A percentile compares a stretch with the other conserved stretches of the same genome.
Evolutionary conservation across 2,329 filamentous ascomycete species (phyloP).

Genomic region (Thermomyces lanuginosus): DNA sequence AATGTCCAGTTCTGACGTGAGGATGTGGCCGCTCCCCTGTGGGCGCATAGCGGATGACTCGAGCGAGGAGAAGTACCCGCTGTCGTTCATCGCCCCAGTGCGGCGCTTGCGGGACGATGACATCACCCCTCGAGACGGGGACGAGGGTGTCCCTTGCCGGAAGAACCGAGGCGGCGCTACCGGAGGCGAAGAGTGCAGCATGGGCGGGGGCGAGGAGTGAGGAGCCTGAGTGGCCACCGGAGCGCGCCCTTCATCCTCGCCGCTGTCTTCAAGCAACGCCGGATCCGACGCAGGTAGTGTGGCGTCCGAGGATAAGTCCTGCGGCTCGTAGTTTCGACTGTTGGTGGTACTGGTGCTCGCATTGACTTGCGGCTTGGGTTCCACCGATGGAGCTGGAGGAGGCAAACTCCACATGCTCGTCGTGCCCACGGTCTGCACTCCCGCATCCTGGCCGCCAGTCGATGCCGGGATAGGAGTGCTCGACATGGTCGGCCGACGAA

Average conservation of each 20-base stretch:
- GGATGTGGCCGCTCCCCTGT: slow-evolving; percentile 44
- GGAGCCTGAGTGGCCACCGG: slow-evolving; percentile 13
- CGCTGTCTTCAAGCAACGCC: slow-evolving; percentile 38
- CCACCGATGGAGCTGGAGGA: slow-evolving; percentile 10
- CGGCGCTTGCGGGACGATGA: slow-evolving; percentile 62
- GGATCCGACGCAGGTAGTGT: slow-evolving; percentile 58
- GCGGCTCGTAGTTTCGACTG: slow-evolving; percentile 12
- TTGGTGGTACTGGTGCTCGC: too few relatives aligned
- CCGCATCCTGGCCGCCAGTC: too few relatives aligned
- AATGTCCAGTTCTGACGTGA: slow-evolving; percentile 57
- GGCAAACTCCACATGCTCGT: slow-evolving; percentile 21
- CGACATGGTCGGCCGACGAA: slow-evolving; percentile 30
- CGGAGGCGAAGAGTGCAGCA: slow-evolving; percentile 81
- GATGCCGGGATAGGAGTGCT: slow-evolving; percentile 26
- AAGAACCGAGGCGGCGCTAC: slow-evolving; percentile 42
- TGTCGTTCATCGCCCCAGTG: slow-evolving; percentile 70
- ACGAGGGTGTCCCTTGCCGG: slow-evolving; percentile 55
- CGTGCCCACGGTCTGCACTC: too few relatives aligned
- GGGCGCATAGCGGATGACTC: slow-evolving; percentile 77
- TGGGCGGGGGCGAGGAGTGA: slow-evolving; percentile 33
- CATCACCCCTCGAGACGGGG: slow-evolving; percentile 46
- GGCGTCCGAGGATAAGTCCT: slow-evolving; percentile 58
- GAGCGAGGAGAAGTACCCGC: slow-evolving; percentile 90
- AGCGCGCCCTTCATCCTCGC: slow-evolving; percentile 26
- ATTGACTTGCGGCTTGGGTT: slow-evolving; percentile 7